These are phyloP conservation scores for Zalerion maritima DNA, from an alignment of 495 filamentous ascomycete genomes.

Conservation along the genomic window DNA sequence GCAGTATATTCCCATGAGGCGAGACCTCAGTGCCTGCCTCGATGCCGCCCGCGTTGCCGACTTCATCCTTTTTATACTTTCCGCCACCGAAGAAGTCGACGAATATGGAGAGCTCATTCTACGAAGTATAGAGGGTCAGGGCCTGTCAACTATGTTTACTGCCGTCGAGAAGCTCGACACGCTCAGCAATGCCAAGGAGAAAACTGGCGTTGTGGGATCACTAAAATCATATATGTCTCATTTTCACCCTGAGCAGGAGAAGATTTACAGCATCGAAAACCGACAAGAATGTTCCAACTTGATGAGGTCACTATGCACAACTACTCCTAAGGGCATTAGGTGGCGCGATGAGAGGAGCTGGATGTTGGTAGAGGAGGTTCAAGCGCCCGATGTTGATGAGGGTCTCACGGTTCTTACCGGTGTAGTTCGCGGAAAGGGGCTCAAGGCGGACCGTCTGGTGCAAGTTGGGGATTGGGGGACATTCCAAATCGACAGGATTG, in stretches of 20 bases:
- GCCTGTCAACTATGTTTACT: slow-evolving; percentile 71
- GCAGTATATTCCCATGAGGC: slow-evolving; percentile 59
- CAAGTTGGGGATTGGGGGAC: slow-evolving; percentile 91
- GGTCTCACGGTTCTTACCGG: slow-evolving; percentile 64
- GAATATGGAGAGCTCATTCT: slow-evolving; percentile 67
- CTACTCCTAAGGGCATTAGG: slow-evolving; percentile 74
- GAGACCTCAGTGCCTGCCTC: slow-evolving; percentile 57
- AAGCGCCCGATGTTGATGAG: slow-evolving; percentile 43
- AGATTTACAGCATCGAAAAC: slow-evolving; percentile 71
- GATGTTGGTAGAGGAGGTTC: slow-evolving; percentile 76
- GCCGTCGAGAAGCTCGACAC: slow-evolving; percentile 66
- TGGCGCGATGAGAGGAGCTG: slow-evolving; percentile 93
- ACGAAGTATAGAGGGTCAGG: slow-evolving; percentile 78
- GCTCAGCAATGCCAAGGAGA: slow-evolving; percentile 62
- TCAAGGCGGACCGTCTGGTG: slow-evolving; percentile 80
- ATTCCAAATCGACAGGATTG: slow-evolving; percentile 85
- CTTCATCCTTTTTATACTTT: slow-evolving; percentile 74
- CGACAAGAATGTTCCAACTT: slow-evolving; percentile 79
- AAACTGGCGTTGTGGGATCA: slow-evolving; percentile 58
- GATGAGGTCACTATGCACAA: slow-evolving; percentile 78
- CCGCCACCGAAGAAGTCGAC: slow-evolving; percentile 69
- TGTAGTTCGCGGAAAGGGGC: slow-evolving; percentile 66
- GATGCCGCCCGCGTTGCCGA: slow-evolving; percentile 83
- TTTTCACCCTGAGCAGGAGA: slow-evolving; percentile 81
- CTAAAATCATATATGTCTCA: slow-evolving; percentile 83